phyloP scores from a whole-genome alignment of 2,329 filamentous ascomycete species.

The Neobulgaria alba region DNA sequence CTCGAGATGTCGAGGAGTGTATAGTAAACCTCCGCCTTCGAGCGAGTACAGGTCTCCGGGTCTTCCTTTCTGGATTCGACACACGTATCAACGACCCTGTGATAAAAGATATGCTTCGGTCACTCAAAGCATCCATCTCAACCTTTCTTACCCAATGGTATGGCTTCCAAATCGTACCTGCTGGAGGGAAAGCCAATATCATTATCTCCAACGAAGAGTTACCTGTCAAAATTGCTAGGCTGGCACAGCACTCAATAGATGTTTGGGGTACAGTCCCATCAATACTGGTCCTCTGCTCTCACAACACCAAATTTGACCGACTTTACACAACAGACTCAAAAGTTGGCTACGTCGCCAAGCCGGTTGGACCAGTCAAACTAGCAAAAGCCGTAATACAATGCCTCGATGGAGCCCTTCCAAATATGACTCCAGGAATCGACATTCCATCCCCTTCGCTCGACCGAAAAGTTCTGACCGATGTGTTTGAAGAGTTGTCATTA shows the following conservation, averaged over 20 bases:
- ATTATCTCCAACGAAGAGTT: constrained; percentile 24
- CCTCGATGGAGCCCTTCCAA: constrained; percentile 13
- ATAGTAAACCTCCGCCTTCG: constrained; percentile 17
- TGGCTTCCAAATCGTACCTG: constrained; percentile 23
- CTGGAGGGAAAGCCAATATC: constrained; percentile 17
- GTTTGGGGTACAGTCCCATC: constrained; percentile 11
- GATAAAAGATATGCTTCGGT: constrained; percentile 11
- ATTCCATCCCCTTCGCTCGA: constrained; percentile 2
- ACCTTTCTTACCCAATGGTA: constrained; percentile 27
- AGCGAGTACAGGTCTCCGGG: constrained; percentile 15
- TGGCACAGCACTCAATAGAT: constrained; percentile 6
- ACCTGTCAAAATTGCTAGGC: constrained; percentile 11
- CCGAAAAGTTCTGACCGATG: constrained; percentile 20
- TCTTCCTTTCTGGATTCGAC: constrained; percentile 25
- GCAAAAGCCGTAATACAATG: constrained; percentile 25
- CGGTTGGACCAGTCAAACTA: constrained; percentile 27
- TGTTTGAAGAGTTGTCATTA: constrained; percentile 24
- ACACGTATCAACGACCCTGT: constrained; percentile 17
- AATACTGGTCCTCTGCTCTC: constrained; percentile 26
- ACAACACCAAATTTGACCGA: constrained; percentile 21
- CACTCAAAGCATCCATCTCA: constrained; percentile 21
- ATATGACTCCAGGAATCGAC: constrained; percentile 13
- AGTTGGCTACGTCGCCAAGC: constrained; percentile 26
- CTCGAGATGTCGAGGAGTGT: constrained; percentile 21
- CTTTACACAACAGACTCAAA: constrained; percentile 13